These are phyloP conservation scores for Lathyrus tuberosus DNA, from an alignment of 306 rosid genomes.

Conservation along the genomic window DNA sequence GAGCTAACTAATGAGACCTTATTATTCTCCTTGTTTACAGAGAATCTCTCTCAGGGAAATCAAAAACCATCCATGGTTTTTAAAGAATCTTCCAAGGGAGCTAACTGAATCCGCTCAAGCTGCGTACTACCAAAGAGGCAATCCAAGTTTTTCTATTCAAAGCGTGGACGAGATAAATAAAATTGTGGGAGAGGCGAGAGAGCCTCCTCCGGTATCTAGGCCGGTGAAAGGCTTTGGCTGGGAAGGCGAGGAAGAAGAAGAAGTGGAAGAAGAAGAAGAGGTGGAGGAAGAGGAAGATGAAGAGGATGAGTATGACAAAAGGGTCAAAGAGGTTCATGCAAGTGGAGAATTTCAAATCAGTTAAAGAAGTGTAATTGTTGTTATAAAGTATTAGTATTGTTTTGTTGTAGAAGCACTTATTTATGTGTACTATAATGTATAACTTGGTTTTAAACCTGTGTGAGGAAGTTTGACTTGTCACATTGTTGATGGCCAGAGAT, in stretches of 20 bases:
- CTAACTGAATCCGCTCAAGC: constrained; percentile 76
- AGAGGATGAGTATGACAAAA: constrained; percentile 78
- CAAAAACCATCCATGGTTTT: constrained; percentile 82
- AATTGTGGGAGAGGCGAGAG: constrained; percentile 82
- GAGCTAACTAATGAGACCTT: constrained; percentile 24
- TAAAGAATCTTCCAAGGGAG: constrained; percentile 90
- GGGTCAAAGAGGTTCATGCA: constrained; percentile 82
- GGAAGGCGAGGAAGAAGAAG: constrained; percentile 64
- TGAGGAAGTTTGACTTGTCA: constrained; percentile 29
- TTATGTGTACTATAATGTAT: constrained; percentile 53
- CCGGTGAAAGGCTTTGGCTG: constrained; percentile 66
- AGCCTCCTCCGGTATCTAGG: constrained; percentile 65
- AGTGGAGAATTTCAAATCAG: constrained; percentile 74
- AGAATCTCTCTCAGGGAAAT: constrained; percentile 75
- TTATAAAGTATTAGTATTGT: constrained; percentile 14
- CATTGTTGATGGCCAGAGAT: constrained; percentile 20
- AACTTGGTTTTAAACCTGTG: constrained; percentile 34
- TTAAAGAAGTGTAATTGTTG: constrained; percentile 36
- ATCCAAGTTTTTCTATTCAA: constrained; percentile 69
- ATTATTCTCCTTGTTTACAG: constrained; percentile 45
- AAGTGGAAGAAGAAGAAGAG: constrained; percentile 39
- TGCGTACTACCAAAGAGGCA: constrained; percentile 65
- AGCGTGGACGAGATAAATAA: constrained; percentile 79
- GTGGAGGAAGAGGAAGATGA: constrained; percentile 61
- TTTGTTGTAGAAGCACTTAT: constrained; percentile 44